Evolutionary conservation across 2,329 filamentous ascomycete genomes (phyloP).

Genomic region (Stachybotrys echinatus): DNA sequence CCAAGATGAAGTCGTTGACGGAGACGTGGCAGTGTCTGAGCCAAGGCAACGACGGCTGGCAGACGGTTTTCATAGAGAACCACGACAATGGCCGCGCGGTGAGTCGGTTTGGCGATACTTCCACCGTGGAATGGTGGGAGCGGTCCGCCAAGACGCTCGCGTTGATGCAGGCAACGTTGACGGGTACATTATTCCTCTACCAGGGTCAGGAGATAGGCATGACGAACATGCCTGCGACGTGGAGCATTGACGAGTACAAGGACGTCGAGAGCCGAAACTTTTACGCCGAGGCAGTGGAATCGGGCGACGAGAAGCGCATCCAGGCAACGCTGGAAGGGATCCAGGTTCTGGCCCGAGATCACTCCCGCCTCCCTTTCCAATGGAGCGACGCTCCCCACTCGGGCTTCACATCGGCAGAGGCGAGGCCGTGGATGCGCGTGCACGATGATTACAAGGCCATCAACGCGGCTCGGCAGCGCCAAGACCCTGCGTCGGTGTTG

Average conservation of each 20-base stretch:
- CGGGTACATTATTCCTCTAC: constrained; percentile 52
- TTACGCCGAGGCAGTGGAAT: constrained; percentile 38
- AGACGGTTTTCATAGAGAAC: constrained; percentile 58
- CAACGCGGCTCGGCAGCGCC: constrained; percentile 48
- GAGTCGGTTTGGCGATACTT: constrained; percentile 42
- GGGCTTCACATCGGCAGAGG: constrained; percentile 47
- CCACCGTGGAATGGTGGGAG: constrained; percentile 30
- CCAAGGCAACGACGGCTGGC: constrained; percentile 47
- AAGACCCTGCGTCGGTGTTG: constrained; percentile 43
- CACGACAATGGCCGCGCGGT: constrained; percentile 58
- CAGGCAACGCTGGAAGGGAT: constrained; percentile 45
- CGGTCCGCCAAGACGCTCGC: constrained; percentile 48
- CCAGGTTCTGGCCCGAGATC: constrained; percentile 55
- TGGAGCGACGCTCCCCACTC: constrained; percentile 55
- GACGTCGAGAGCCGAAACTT: constrained; percentile 50
- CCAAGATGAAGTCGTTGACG: constrained; percentile 37
- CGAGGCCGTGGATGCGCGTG: constrained; percentile 62
- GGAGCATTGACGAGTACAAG: constrained; percentile 48
- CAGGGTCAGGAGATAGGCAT: constrained; percentile 60
- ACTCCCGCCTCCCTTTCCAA: constrained; percentile 61
- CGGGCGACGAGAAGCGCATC: constrained; percentile 27
- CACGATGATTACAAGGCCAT: constrained; percentile 52
- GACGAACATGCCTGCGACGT: constrained; percentile 46
- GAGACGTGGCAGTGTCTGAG: constrained; percentile 45
- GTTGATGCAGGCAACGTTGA: constrained; percentile 40